Base-by-base conservation (phyloP, 192 early-diverging fungal species). In the Coemansia sp. region DNA sequence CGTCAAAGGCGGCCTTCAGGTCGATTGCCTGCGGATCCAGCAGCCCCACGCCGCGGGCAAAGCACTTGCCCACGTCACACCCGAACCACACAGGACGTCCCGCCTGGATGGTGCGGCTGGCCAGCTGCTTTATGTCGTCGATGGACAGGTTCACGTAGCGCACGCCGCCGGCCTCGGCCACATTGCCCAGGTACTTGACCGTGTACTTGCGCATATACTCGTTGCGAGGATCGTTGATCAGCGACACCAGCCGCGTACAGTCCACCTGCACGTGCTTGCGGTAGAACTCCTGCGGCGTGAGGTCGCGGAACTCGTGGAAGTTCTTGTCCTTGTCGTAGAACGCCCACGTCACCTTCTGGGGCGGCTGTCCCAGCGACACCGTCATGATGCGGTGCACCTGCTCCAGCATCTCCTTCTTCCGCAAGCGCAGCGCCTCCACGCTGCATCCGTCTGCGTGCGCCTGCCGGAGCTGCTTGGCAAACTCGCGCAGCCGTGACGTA, bases 161-260 rank as follows among this genome's bases (percentile, higher is more conserved):
- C 50, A 89, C 79, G 31, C 73, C 68, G n/a, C 57, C 57, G 20
- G 88, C 87, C 39, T 83, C 87, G 31, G 75, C 71, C 19, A 91
- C 81, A 68, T 91, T 91, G 44, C 87, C 87, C 38, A 91, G 74
- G 50, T 82, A 83, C 49, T 86, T 70, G 16, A 91, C 86, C 0
- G 87, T 88, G 75, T 91, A 91, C 31, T 85, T 75, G 6, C 53
- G 61, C 61, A 72, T 65, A 35, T 68, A 80, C 35, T 53, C 65
- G 71, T 91, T 88, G 57, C 89, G 86, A 33, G 89, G 86, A 49
- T 89, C 86, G 61, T 91, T 83, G 38, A 89, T 82, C 49, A 89
- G 59, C 14, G 89, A 89, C 46, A 88, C 72, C 0, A 80, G 82
- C 15, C 84, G 77, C 14, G 46, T 57, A 54, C 86, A 73, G 80